These are phyloP conservation scores for Chenopodium berlandieri DNA, from an alignment of 148 eudicot species.

Conservation along the genomic window DNA sequence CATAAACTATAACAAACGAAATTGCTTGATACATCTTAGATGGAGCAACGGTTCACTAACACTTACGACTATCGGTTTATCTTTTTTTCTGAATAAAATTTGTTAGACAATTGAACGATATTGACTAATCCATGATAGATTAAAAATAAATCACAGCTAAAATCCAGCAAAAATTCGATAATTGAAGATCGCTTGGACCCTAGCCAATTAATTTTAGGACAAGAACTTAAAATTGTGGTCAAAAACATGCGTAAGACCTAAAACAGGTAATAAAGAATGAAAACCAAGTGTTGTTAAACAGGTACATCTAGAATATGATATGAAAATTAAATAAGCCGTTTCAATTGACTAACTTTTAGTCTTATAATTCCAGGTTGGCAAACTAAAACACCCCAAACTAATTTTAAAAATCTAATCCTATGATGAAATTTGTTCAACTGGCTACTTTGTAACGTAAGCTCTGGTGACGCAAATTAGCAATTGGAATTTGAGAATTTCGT, in stretches of 20 bases:
- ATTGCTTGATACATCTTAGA: background rate
- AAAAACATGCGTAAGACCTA: constrained; percentile 20
- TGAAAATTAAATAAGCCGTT: constrained; percentile 14
- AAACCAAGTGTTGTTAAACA: constrained; percentile 7
- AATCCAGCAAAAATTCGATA: background rate
- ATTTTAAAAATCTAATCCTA: background rate
- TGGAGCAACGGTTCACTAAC: no score
- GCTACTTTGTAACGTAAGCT: background rate
- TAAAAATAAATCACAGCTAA: background rate
- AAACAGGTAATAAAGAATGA: constrained; percentile 1
- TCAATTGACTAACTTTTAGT: constrained; percentile 25
- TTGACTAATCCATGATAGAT: no score
- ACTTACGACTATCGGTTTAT: no score
- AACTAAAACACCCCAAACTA: background rate
- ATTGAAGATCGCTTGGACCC: background rate
- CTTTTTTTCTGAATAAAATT: no score
- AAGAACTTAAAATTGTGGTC: constrained; percentile 17
- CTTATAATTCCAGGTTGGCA: constrained; percentile 22
- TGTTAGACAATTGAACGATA: no score
- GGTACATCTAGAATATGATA: constrained; percentile 7
- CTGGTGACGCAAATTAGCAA: background rate
- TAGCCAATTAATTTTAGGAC: background rate
- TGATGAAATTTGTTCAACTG: background rate
- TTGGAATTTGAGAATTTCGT: background rate
- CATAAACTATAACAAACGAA: background rate